Evolutionary conservation across 768 basidiomycete genomes (phyloP).

Genomic region (Russula sp.): DNA sequence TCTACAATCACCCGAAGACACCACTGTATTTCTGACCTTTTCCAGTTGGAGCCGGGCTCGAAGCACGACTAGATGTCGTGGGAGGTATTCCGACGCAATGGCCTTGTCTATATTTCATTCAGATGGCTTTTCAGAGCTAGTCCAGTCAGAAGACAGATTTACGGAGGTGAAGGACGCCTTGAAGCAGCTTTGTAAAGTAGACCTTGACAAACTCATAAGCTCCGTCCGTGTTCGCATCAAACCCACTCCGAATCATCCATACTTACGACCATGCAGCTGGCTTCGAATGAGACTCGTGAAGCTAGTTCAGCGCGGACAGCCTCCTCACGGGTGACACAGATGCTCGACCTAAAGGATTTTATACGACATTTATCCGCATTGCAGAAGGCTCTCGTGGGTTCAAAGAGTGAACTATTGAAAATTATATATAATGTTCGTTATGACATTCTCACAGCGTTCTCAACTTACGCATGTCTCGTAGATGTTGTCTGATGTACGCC

Average conservation of each 20-base stretch:
- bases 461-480: constrained; percentile 32
- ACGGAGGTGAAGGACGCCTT: constrained; percentile 65
- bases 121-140: constrained; percentile 52
- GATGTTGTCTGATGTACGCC: constrained; percentile 74
- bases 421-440: constrained; percentile 57
- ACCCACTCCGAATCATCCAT: background rate
- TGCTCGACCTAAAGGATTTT: constrained; percentile 73
- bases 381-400: constrained; percentile 56
- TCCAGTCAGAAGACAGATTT: constrained; percentile 73
- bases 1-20: background rate
- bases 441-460: background rate
- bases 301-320: constrained; percentile 59
- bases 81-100: constrained; percentile 50
- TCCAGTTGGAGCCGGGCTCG: constrained; percentile 59
- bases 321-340: constrained; percentile 66
- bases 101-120: constrained; percentile 1
- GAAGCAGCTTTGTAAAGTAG: constrained; percentile 70
- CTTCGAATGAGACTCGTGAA: constrained; percentile 56
- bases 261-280: constrained; percentile 49
- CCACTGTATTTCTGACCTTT: background rate
- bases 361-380: constrained; percentile 66
- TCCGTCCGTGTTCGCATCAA: constrained; percentile 43
- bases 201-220: constrained; percentile 83
- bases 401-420: constrained; percentile 55
- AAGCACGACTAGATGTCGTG: constrained; percentile 83